Conservation (phyloP, 768 basidiomycete species). For the Phaeotremella fagi region DNA sequence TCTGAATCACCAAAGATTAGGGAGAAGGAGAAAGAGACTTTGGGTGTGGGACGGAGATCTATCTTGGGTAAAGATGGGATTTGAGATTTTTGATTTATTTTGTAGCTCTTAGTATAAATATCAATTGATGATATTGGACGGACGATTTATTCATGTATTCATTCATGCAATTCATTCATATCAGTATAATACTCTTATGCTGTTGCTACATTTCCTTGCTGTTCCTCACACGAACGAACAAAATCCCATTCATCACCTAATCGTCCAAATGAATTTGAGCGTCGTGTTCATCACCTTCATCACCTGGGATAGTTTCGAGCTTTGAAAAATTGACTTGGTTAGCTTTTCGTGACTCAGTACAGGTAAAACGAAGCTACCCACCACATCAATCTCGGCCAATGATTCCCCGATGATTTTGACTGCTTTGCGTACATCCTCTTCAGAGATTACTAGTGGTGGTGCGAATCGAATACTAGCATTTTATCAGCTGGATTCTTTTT, state of each 20-base stretch:
- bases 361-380: conserved; percentile 43
- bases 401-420: conserved; percentile 71
- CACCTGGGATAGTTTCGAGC: conserved; percentile 46
- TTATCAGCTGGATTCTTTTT: neutral
- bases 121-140: too few species aligned
- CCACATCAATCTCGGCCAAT: conserved; percentile 73
- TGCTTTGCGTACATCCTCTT: conserved; percentile 71
- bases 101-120: too few species aligned
- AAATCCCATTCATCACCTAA: too few species aligned
- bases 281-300: conserved; percentile 43
- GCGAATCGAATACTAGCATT: conserved; percentile 80
- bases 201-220: too few species aligned
- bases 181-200: too few species aligned
- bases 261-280: conserved; percentile 39
- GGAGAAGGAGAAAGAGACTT: conserved; percentile 33
- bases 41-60: conserved; percentile 11
- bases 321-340: conserved; percentile 17
- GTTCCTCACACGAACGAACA: too few species aligned
- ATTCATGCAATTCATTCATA: too few species aligned
- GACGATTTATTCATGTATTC: too few species aligned
- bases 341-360: neutral
- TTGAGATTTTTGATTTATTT: neutral
- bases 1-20: conserved; percentile 31
- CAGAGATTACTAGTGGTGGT: conserved; percentile 89
- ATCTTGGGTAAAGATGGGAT: conserved; percentile 20